phyloP scores from a whole-genome alignment of 2,329 filamentous ascomycete species.

The Mycogone perniciosa region DNA sequence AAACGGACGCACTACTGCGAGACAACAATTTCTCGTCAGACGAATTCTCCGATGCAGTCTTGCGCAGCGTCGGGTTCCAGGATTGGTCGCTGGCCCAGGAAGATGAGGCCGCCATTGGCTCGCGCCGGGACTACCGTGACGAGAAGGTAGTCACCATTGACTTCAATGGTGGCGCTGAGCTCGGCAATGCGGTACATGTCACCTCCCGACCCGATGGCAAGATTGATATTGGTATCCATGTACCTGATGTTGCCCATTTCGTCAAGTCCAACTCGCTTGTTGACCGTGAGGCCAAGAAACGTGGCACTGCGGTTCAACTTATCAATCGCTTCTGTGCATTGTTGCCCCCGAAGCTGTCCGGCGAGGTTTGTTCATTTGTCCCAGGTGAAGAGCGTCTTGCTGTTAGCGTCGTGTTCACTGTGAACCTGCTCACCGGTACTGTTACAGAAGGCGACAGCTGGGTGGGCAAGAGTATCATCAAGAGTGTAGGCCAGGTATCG shows the following conservation, averaged over 20 bases:
- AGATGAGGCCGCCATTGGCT: conserved; percentile 63
- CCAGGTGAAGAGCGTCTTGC: conserved; percentile 87
- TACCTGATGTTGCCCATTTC: conserved; percentile 93
- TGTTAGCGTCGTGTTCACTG: conserved; percentile 87
- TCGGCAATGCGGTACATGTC: conserved; percentile 89
- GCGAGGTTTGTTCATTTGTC: conserved; percentile 79
- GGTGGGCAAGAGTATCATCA: conserved; percentile 90
- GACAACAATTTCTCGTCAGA: conserved; percentile 99
- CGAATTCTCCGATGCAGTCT: conserved; percentile 93
- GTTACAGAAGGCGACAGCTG: conserved; percentile 82
- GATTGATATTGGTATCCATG: conserved; percentile 90
- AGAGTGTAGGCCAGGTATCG: conserved; percentile 78
- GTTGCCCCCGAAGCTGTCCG: conserved; percentile 77
- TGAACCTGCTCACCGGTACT: conserved; percentile 71
- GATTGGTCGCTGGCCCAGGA: conserved; percentile 87
- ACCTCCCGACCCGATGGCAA: conserved; percentile 77
- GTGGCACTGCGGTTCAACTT: conserved; percentile 90
- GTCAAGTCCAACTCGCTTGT: conserved; percentile 94
- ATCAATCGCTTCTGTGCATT: conserved; percentile 84
- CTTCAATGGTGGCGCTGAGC: conserved; percentile 76
- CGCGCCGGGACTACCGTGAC: conserved; percentile 82
- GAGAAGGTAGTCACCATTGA: conserved; percentile 91
- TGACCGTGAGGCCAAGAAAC: conserved; percentile 95
- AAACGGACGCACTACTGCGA: conserved; percentile 91
- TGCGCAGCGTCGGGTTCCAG: conserved; percentile 85